phyloP scores from a whole-genome alignment of 352 stramenopile species.

The Thalassiosira mediterranea region DNA sequence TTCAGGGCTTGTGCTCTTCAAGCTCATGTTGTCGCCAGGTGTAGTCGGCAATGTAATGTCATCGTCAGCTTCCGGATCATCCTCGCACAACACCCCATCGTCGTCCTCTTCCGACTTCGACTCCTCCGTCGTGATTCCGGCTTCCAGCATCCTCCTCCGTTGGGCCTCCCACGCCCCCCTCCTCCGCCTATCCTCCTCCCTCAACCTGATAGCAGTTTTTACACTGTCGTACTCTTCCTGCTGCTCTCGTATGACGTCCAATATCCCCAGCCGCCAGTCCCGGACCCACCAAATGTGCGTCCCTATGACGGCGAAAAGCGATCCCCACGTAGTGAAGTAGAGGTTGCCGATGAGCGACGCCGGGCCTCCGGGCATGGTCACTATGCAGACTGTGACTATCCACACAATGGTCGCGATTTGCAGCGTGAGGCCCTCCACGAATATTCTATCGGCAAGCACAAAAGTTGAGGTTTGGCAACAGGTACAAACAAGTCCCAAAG shows the following conservation, averaged over 20 bases:
- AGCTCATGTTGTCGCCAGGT: too few relatives aligned
- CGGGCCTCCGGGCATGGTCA: constrained; percentile 61
- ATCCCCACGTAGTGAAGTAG: constrained; percentile 76
- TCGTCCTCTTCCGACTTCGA: constrained; percentile 1
- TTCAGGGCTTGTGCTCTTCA: too few relatives aligned
- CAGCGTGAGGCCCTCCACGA: constrained; percentile 59
- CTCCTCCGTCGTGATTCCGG: too few relatives aligned
- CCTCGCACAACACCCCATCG: background rate
- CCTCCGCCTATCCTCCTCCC: constrained; percentile 38
- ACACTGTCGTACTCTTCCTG: constrained; percentile 58
- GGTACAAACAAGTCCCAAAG: background rate
- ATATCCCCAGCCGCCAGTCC: constrained; percentile 61
- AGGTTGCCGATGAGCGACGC: constrained; percentile 62
- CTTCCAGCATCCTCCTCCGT: too few relatives aligned
- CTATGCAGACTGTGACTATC: constrained; percentile 62
- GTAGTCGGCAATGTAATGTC: constrained; percentile 1
- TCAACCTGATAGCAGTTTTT: constrained; percentile 26
- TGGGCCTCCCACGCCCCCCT: constrained; percentile 3
- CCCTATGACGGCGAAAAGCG: constrained; percentile 62
- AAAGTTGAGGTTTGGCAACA: background rate
- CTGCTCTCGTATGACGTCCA: constrained; percentile 57
- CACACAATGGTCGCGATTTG: constrained; percentile 54
- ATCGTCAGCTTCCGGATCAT: background rate
- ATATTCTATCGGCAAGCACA: constrained; percentile 7
- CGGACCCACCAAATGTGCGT: constrained; percentile 63